These are phyloP conservation scores for Ocimum tenuiflorum DNA, from an alignment of 257 asterid species.

Conservation along the genomic window DNA sequence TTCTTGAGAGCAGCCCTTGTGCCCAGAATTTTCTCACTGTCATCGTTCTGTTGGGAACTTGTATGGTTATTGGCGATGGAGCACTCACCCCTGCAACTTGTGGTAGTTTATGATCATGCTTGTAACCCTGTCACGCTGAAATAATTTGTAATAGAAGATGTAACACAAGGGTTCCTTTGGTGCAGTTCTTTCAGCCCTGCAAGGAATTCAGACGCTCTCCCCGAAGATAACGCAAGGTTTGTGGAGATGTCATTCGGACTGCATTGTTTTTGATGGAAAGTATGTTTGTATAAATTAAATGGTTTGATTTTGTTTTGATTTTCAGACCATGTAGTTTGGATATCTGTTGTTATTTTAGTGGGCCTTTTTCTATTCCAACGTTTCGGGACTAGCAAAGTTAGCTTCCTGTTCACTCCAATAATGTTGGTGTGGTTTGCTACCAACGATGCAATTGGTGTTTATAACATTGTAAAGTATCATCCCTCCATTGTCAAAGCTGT, in stretches of 20 bases:
- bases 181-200: slow-evolving; percentile 71
- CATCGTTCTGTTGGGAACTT: slow-evolving; percentile 58
- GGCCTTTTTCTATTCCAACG: slow-evolving; percentile 52
- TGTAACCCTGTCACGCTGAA: no score
- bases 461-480: slow-evolving; percentile 39
- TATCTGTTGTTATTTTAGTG: slow-evolving; percentile 46
- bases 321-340: slow-evolving; percentile 53
- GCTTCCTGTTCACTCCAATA: slow-evolving; percentile 55
- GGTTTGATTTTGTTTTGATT: neutral
- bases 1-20: slow-evolving; percentile 38
- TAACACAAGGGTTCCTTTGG: neutral
- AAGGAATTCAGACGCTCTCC: slow-evolving; percentile 65
- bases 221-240: slow-evolving; percentile 58
- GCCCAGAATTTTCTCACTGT: slow-evolving; percentile 44
- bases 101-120: slow-evolving; percentile 25
- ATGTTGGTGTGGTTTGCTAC: slow-evolving; percentile 58
- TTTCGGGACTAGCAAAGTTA: slow-evolving; percentile 59
- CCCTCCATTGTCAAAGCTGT: slow-evolving; percentile 48
- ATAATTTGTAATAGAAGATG: neutral
- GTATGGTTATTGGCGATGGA: slow-evolving; percentile 86
- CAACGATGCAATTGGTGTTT: slow-evolving; percentile 50
- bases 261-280: neutral
- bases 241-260: neutral
- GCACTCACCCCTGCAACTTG: slow-evolving; percentile 78
- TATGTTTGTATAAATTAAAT: neutral